phyloP scores from a whole-genome alignment of 148 eudicot species.

The Nepenthes gracilis region DNA sequence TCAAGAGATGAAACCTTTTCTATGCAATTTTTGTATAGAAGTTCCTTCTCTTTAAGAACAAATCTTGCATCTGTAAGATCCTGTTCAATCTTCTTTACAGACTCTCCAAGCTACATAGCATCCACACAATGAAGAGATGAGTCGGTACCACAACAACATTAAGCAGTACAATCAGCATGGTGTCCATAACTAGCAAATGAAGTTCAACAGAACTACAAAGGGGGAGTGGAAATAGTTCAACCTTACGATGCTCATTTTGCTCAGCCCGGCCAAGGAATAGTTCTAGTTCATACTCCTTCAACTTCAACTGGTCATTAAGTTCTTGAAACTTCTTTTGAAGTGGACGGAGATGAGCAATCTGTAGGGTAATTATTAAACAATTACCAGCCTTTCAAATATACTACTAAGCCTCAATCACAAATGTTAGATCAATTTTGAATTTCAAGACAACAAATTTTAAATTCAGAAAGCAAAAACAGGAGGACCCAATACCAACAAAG shows the following conservation, averaged over 20 bases:
- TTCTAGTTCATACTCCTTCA: constrained; percentile 82
- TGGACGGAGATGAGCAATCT: constrained; percentile 74
- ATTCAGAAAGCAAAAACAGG: no score
- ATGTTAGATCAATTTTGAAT: no score
- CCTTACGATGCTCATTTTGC: constrained; percentile 99
- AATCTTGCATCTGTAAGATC: constrained; percentile 79
- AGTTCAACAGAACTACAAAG: not conserved
- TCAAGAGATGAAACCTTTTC: constrained; percentile 63
- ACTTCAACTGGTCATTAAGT: constrained; percentile 62
- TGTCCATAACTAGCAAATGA: not conserved
- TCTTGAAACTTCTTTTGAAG: constrained; percentile 67
- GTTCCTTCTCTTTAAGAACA: constrained; percentile 55
- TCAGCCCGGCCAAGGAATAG: constrained; percentile 70
- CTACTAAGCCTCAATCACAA: no score
- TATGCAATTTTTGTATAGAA: constrained; percentile 35
- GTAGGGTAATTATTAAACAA: constrained; percentile 7
- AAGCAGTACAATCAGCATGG: not conserved
- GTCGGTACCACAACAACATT: not conserved
- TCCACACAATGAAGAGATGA: constrained; percentile 2
- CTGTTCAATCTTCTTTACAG: constrained; percentile 71
- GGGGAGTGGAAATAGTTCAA: constrained; percentile 15
- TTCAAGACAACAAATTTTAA: no score
- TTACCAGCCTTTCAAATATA: not conserved
- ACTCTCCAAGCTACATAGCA: constrained; percentile 62
- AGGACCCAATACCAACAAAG: no score